A percentile compares a stretch with the other conserved stretches of the same genome.
phyloP scores from a whole-genome alignment of 1,139 yeast genomes.

The Sugiyamaella pinicola region DNA sequence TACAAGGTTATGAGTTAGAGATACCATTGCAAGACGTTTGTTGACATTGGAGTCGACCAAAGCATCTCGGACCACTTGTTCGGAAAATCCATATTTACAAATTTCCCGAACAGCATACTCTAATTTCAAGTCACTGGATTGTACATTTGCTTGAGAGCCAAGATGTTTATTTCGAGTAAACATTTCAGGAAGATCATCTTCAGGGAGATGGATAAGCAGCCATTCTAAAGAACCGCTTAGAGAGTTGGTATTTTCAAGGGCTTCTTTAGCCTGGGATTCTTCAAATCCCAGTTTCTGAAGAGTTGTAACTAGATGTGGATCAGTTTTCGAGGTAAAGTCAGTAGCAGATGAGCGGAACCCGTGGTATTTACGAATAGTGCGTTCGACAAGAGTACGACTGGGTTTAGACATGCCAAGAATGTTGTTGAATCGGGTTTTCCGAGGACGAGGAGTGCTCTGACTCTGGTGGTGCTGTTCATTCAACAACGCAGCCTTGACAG shows the following conservation, averaged over 20 bases:
- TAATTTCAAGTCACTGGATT: slow-evolving; percentile 45
- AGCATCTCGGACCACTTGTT: slow-evolving; percentile 59
- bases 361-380: slow-evolving; percentile 36
- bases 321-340: slow-evolving; percentile 13
- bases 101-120: slow-evolving; percentile 60
- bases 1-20: slow-evolving; percentile 42
- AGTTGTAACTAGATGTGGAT: slow-evolving; percentile 26
- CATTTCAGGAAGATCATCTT: slow-evolving; percentile 77
- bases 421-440: slow-evolving; percentile 35
- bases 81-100: slow-evolving; percentile 67
- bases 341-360: slow-evolving; percentile 33
- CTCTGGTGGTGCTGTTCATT: slow-evolving; percentile 13
- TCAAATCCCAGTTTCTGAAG: slow-evolving; percentile 66
- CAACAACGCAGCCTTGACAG: slow-evolving; percentile 24
- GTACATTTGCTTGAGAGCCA: slow-evolving; percentile 41
- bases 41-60: slow-evolving; percentile 49
- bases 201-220: slow-evolving; percentile 86
- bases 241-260: slow-evolving; percentile 59
- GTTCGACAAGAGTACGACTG: slow-evolving; percentile 38
- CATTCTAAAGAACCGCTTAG: slow-evolving; percentile 64
- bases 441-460: slow-evolving; percentile 1
- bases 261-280: slow-evolving; percentile 66
- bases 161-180: slow-evolving; percentile 42
- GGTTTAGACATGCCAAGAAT: slow-evolving; percentile 41
- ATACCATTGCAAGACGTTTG: slow-evolving; percentile 56